Evolutionary conservation across 306 rosid species (phyloP).

Genomic region (Alnus rubra): DNA sequence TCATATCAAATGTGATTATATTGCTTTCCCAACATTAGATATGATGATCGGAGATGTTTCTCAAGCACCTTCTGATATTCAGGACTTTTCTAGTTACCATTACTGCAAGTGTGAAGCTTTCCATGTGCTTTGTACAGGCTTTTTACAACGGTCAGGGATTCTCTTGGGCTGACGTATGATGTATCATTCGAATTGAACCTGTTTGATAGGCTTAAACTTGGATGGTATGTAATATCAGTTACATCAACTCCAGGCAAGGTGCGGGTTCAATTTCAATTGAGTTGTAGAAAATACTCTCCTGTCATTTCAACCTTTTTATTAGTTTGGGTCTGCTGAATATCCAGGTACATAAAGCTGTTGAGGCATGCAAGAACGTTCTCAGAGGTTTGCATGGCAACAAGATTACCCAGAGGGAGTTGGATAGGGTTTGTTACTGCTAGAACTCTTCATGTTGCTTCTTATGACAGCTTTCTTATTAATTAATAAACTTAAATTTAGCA

Average conservation of each 20-base stretch:
- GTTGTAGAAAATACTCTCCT: conserved; percentile 1
- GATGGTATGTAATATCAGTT: conserved; percentile 97
- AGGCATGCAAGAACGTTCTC: conserved; percentile 94
- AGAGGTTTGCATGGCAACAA: conserved; percentile 91
- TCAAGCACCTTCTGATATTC: not conserved
- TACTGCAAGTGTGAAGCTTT: conserved; percentile 18
- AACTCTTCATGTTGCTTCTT: conserved; percentile 16
- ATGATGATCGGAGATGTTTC: conserved; percentile 1
- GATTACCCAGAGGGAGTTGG: conserved; percentile 90
- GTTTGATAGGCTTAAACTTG: conserved; percentile 88
- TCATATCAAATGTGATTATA: not conserved
- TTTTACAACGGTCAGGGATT: conserved; percentile 91
- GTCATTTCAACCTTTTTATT: conserved; percentile 25
- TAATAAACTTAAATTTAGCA: conserved; percentile 3
- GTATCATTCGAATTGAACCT: conserved; percentile 91
- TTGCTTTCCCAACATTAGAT: not conserved
- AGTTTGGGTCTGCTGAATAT: conserved; percentile 32
- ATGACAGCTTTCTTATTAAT: not conserved
- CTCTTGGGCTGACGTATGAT: conserved; percentile 95
- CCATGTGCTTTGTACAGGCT: conserved; percentile 60
- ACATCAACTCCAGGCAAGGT: conserved; percentile 98
- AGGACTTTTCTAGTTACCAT: conserved; percentile 17
- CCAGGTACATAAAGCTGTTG: conserved; percentile 96
- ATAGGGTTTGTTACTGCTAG: conserved; percentile 70
- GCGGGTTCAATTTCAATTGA: conserved; percentile 36